Base-by-base conservation (phyloP, 345 rosid genomes). In the Populus davidiana region DNA sequence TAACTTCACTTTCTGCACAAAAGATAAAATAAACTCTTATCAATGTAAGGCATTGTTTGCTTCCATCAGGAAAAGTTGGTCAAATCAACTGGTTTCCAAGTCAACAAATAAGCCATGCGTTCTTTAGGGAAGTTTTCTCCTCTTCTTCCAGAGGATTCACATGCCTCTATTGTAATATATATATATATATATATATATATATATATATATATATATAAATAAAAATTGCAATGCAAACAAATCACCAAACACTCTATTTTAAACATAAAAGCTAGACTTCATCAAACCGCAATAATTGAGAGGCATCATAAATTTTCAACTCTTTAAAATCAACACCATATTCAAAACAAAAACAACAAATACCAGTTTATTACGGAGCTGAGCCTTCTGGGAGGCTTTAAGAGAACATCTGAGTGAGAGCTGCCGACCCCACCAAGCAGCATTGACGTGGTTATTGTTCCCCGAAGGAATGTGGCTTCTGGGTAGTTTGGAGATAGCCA, bases 1-100 rank as follows among this genome's bases (percentile, higher is more conserved):
- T 13, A 87, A 49, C 64, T 75, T 74, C 52, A 83, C 79, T 81
- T 85, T 87, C 97, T 92, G 90, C 88, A 59, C 63, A 71, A 84
- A 77, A 81, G 50, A 47, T 47, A 47, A 47, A 47, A 47, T 4
- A 47, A 47, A 47, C 50, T 47, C 50, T 13, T 12, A 47, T 47
- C 18, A 44, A 13, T 44, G 17, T 47, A 12, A 47, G 50, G 50
- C 16, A 41, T 41, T 41, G 50, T 13, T 47, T 13, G 50, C 18
- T 47, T 3, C 50, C 12, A 13, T 47, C 1, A 47, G 50, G 5
- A 47, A 12, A 47, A 47, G 50, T 14, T 47, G 50, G 50, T 13
- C 50, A 47, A 47, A 12, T 12, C 18, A 47, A 47, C 2, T 41
- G 44, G 44, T 41, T 41, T 41, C 13, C 44, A 41, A 0, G 44